Evolutionary conservation across 169 alveolate genomes (phyloP), one percentile per base, ranked within the genome.

Genomic region (Babesia sp.): DNA sequence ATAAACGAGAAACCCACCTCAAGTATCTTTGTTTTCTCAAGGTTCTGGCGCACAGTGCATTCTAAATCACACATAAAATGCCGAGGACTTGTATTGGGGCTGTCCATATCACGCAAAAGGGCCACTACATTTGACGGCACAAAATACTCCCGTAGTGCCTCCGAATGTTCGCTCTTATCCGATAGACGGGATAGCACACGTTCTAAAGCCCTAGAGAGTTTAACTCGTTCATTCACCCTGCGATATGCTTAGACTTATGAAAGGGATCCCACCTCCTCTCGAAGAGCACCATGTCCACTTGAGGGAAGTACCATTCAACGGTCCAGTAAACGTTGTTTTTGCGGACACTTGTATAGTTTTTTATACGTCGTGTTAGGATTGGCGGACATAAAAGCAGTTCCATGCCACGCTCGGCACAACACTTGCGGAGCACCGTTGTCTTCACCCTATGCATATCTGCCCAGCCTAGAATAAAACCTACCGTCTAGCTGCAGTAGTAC

Each of bases 281-380:
- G 57, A 41, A 69, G 2, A 69, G 70, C 11, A 54, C 48, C 56
- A 54, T 8, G 26, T 69, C 67, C 6, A 22, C 39, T 22, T 61
- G 12, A 3, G 51, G 46, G 28, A 74, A 53, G 51, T 34, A 31
- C 83, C 83, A 80, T 48, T 71, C 83, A 14, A 71, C 48, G 16
- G 83, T 80, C 88, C 88, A 80, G 28, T 26, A 69, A 22, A 80
- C 37, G 54, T 12, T 66, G 11, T 22, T 22, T 14, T 80, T 80
- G 36, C 73, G 55, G 22, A 59, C 34, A 22, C 28, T 59, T 11
- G 88, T 80, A 28, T 44, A 37, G 59, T 80, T 80, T 26, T 22
- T 6, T 33, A 36, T 7, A 7, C 34, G 55, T 18, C 83, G 51
- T 28, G 59, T 22, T 22, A 80, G 48, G n/a, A 61, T 48, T 20